Conservation (phyloP, 345 rosid species). For the Kernera saxatilis region DNA sequence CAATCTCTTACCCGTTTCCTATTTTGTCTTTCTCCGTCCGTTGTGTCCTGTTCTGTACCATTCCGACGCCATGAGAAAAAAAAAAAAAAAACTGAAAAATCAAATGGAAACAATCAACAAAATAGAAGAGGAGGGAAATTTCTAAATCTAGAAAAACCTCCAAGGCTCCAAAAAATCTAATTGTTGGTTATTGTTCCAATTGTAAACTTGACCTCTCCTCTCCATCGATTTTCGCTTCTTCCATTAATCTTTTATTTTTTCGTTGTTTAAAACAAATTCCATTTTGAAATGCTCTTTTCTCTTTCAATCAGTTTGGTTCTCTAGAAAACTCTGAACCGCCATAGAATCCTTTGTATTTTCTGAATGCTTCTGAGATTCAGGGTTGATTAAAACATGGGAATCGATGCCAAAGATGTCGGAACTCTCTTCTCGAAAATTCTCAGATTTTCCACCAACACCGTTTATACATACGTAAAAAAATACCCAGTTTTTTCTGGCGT, state of each 20-base stretch:
- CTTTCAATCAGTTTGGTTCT: not conserved
- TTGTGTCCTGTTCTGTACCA: too few species aligned
- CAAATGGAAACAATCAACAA: too few species aligned
- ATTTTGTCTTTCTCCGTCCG: too few species aligned
- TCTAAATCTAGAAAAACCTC: not conserved
- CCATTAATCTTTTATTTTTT: not conserved
- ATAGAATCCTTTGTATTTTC: not conserved
- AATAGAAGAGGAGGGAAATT: too few species aligned
- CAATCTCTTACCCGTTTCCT: too few species aligned
- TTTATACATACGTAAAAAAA: conserved; percentile 26
- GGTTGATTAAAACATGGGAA: conserved; percentile 21
- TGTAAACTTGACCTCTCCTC: conserved; percentile 1
- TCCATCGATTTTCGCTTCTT: not conserved
- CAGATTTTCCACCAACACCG: conserved; percentile 28
- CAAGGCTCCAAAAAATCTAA: not conserved
- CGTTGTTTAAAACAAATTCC: not conserved
- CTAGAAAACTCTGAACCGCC: not conserved
- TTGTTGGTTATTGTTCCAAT: conserved; percentile 2
- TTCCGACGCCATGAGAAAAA: too few species aligned
- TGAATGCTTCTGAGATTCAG: not conserved
- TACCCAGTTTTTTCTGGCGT: conserved; percentile 42
- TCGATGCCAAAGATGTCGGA: conserved; percentile 42
- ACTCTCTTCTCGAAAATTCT: conserved; percentile 34
- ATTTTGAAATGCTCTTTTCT: conserved; percentile 31
- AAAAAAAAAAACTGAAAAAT: too few species aligned